Evolutionary conservation across 2,329 filamentous ascomycete genomes (phyloP).

Genomic region (Phaeoacremonium minimum): DNA sequence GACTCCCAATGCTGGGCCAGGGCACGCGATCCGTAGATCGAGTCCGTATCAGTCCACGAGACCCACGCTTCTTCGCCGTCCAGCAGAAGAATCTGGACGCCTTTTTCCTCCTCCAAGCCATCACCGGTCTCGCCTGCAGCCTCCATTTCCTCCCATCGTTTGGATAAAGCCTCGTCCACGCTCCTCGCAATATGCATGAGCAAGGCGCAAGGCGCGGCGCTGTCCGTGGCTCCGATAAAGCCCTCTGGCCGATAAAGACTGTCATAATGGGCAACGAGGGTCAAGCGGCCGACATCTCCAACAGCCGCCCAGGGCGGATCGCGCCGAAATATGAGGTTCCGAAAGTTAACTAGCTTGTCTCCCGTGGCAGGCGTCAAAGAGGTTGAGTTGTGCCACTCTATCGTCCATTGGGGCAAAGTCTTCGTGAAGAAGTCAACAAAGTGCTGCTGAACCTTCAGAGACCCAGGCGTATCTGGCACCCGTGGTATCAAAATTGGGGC

Average conservation of each 20-base stretch:
- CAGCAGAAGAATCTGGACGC: conserved; percentile 83
- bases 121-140: conserved; percentile 47
- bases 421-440: conserved; percentile 77
- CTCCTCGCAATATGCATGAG: conserved; percentile 80
- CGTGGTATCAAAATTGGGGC: conserved; percentile 84
- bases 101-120: conserved; percentile 68
- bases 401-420: conserved; percentile 71
- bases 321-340: conserved; percentile 79
- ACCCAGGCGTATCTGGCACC: conserved; percentile 81
- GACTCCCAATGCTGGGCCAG: conserved; percentile 80
- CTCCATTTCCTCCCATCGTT: conserved; percentile 75
- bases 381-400: conserved; percentile 88
- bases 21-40: conserved; percentile 77
- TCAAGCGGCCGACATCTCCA: conserved; percentile 76
- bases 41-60: conserved; percentile 75
- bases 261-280: conserved; percentile 92
- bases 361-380: conserved; percentile 74
- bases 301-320: conserved; percentile 77
- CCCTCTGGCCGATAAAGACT: conserved; percentile 74
- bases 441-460: conserved; percentile 68
- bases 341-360: conserved; percentile 70
- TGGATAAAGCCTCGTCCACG: conserved; percentile 73
- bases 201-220: conserved; percentile 91
- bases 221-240: conserved; percentile 92
- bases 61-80: conserved; percentile 94